Conservation (phyloP, 352 stramenopile species). For the Albugo candida region DNA sequence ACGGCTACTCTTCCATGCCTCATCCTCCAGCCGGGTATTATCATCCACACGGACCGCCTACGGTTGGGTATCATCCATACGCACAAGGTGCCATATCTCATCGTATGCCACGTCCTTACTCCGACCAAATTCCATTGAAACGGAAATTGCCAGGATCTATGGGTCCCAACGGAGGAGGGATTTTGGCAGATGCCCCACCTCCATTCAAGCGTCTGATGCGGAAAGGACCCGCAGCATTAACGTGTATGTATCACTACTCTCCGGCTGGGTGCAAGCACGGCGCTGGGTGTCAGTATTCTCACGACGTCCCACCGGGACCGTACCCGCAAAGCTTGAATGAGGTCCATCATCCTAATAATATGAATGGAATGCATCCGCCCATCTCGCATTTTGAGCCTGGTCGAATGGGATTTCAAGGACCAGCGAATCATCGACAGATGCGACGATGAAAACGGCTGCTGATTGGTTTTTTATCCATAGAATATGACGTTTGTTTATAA, state of each 20-base stretch:
- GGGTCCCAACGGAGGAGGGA: constrained; percentile 5
- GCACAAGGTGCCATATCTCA: background rate
- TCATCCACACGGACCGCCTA: constrained; percentile 1
- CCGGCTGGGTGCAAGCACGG: constrained; percentile 55
- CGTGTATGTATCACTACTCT: constrained; percentile 54
- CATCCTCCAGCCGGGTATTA: constrained; percentile 14
- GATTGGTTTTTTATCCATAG: too few relatives aligned
- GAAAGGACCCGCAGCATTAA: constrained; percentile 20
- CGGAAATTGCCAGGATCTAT: constrained; percentile 20
- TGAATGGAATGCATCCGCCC: too few relatives aligned
- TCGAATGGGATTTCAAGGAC: too few relatives aligned
- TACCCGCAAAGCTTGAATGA: too few relatives aligned
- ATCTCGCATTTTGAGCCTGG: too few relatives aligned
- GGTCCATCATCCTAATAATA: too few relatives aligned
- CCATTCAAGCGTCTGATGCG: constrained; percentile 23
- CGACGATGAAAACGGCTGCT: too few relatives aligned
- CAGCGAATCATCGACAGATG: too few relatives aligned
- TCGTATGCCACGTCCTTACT: background rate
- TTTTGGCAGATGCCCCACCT: constrained; percentile 18
- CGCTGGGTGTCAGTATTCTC: constrained; percentile 38
- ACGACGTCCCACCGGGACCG: constrained; percentile 12
- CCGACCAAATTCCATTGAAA: constrained; percentile 8
- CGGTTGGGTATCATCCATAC: background rate
- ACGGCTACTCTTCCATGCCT: constrained; percentile 4
- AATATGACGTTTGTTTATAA: too few relatives aligned